These are phyloP conservation scores for Cronartium quercuum DNA, from an alignment of 1,284 basidiomycete genomes.

Conservation along the genomic window DNA sequence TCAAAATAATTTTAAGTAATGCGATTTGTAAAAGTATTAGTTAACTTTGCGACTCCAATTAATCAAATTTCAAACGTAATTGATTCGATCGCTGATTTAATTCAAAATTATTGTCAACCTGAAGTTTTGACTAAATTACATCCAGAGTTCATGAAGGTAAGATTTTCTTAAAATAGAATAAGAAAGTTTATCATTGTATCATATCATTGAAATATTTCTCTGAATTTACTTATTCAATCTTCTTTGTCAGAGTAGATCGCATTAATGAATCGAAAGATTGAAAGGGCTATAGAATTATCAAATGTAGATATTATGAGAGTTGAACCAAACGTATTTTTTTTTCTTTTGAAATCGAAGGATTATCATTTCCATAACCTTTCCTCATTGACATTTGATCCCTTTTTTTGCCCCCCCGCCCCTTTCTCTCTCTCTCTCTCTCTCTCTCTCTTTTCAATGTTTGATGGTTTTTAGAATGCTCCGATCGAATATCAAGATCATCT, in stretches of 20 bases:
- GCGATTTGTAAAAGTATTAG: background rate
- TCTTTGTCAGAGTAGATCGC: conserved; percentile 8
- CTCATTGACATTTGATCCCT: background rate
- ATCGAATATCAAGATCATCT: conserved; percentile 37
- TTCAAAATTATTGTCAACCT: background rate
- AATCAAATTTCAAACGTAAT: background rate
- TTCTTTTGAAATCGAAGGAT: too few species aligned
- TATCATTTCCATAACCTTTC: too few species aligned
- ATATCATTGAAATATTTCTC: background rate
- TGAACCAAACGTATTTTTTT: conserved; percentile 11
- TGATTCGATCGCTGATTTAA: background rate
- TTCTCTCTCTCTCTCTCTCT: background rate
- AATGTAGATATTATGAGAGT: conserved; percentile 16
- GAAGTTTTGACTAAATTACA: conserved; percentile 8
- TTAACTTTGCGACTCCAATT: background rate
- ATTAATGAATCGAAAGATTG: background rate
- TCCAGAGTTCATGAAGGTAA: conserved; percentile 9
- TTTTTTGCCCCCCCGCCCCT: background rate
- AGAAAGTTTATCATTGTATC: background rate
- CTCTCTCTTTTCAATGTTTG: background rate
- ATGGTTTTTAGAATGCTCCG: conserved; percentile 7
- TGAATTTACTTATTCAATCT: background rate
- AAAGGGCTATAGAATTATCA: conserved; percentile 5
- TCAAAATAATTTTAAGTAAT: too few species aligned
- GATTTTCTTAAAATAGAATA: background rate